Evolutionary conservation across 169 alveolate species (phyloP), one percentile per base, ranked within the genome.

Genomic region (Eimeria maxima): DNA sequence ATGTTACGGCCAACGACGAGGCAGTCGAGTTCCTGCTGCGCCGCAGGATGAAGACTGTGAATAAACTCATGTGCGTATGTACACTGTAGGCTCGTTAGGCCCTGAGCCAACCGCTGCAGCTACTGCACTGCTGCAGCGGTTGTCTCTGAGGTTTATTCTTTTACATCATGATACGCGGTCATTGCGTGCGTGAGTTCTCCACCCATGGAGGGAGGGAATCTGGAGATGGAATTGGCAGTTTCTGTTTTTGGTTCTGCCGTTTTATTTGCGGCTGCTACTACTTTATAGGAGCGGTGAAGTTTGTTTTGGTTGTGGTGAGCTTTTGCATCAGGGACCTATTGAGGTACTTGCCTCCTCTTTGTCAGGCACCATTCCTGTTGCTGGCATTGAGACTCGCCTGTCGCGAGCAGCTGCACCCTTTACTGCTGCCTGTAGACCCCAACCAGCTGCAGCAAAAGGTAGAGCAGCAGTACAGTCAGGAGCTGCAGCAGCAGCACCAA

Each of bases 21-120:
- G 88, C 88, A 7, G 88, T 78, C 65, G 88, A 78, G 88, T 78
- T 78, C 20, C 63, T 78, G 88, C 88, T 78, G 88, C 44, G 27
- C 11, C 88, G 88, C 38, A 65, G 88, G 33, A 78, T 78, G 88
- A 38, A 44, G 63, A 78, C 88, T 6, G 42, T 78, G 63, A 78
- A 78, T 27, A 33, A 44, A 44, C 22, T 78, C 22, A 78, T 78
- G 88, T 78, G 63, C 38, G 88, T 2, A 8, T 11, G n/a, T 60
- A 60, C n/a, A 60, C 69, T 20, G n/a, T 4, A 60, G 4, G 27
- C 18, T 60, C 7, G 22, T 1, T 4, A 60, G n/a, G 27, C 69
- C n/a, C 27, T 71, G 24, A 71, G 45, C 81, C 81, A 4, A 18
- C n/a, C 20, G 69, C n/a, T 16, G 69, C 69, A 3, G 69, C 69